A percentile compares a stretch with the other conserved stretches of the same genome.
phyloP scores from a whole-genome alignment of 257 asterid genomes.

The Jacaranda copaia region DNA sequence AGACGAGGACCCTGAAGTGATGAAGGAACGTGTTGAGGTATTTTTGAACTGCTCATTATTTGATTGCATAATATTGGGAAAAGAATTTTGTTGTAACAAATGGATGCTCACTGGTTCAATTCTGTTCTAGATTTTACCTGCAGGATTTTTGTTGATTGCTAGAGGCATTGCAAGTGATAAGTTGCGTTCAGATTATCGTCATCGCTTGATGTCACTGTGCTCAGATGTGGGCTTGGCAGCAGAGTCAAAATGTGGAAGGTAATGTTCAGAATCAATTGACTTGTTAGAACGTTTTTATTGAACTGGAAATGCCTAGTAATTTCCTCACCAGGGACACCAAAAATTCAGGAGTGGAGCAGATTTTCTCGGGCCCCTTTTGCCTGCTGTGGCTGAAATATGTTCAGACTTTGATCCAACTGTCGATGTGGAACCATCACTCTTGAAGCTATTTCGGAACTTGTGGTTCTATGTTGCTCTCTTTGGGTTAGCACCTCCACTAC shows the following conservation, averaged over 20 bases:
- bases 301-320: slow-evolving; percentile 31
- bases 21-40: slow-evolving; percentile 98
- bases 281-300: slow-evolving; percentile 32
- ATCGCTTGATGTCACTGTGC: slow-evolving; percentile 94
- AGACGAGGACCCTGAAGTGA: slow-evolving; percentile 83
- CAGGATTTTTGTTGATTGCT: slow-evolving; percentile 93
- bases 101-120: slow-evolving; percentile 78
- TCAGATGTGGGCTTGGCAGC: slow-evolving; percentile 99
- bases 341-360: slow-evolving; percentile 97
- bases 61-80: slow-evolving; percentile 32
- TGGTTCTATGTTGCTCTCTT: slow-evolving; percentile 99
- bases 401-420: slow-evolving; percentile 91
- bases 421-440: slow-evolving; percentile 91
- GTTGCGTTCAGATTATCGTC: slow-evolving; percentile 94
- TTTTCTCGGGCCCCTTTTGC: slow-evolving; percentile 97
- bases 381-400: slow-evolving; percentile 98
- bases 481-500: slow-evolving; percentile 98
- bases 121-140: slow-evolving; percentile 95
- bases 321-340: slow-evolving; percentile 45
- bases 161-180: slow-evolving; percentile 67
- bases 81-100: slow-evolving; percentile 37
- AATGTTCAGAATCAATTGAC: slow-evolving; percentile 41
- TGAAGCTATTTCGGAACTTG: slow-evolving; percentile 92
- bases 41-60: slow-evolving; percentile 25
- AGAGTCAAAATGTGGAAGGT: slow-evolving; percentile 95